Evolutionary conservation across 495 filamentous ascomycete genomes (phyloP).

Genomic region (Podospora conica): DNA sequence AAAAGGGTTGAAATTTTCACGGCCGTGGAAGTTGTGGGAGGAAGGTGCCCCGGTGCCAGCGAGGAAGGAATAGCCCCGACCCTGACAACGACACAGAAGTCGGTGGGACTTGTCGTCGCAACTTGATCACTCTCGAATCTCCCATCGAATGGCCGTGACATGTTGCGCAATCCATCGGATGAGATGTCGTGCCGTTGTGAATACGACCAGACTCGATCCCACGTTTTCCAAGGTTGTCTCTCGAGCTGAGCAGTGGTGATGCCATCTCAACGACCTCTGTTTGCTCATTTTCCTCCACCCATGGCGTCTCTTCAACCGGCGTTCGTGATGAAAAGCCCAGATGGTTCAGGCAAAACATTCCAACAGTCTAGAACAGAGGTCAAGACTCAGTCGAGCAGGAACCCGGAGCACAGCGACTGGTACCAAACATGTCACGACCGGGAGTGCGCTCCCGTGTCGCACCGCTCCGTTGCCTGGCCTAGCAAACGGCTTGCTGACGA

Average conservation of each 20-base stretch:
- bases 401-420: constrained; percentile 1
- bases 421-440: constrained; percentile 3
- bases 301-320: neutral
- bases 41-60: neutral
- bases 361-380: neutral
- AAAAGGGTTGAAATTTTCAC: neutral
- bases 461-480: constrained; percentile 5
- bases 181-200: neutral
- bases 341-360: neutral
- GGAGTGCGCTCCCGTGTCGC: constrained; percentile 8
- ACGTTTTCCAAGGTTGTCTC: neutral
- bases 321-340: neutral
- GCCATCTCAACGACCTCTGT: neutral
- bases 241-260: neutral
- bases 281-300: neutral
- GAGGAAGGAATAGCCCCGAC: neutral
- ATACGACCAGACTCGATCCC: neutral
- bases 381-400: neutral
- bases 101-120: neutral
- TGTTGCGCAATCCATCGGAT: neutral
- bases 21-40: neutral
- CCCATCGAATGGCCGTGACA: neutral
- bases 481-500: constrained; percentile 7
- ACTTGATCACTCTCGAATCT: neutral
- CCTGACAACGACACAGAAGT: neutral